Base-by-base conservation (phyloP, 2,329 filamentous ascomycete genomes). In the Alternaria angustiovoidea region DNA sequence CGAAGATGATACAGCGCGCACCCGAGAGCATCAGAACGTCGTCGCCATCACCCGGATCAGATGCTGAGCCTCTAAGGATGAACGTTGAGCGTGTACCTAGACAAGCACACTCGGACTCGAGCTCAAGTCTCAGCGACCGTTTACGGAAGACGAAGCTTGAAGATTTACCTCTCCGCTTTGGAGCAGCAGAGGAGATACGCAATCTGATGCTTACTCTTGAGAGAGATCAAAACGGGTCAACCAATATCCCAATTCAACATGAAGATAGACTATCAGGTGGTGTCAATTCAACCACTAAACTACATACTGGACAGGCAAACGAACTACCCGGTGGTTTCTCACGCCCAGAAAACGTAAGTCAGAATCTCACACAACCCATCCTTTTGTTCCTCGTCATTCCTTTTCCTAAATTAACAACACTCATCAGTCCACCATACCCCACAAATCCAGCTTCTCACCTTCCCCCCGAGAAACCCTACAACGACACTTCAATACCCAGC, bases 81-180 rank as follows among this genome's bases (percentile, higher is more conserved):
- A 5, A 32, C 5, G 11, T 12, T 5, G 16, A 32, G 8, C n/a
- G 9, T 30, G 26, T 16, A 5, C 26, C 16, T 0, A 24, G 20
- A 18, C 18, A 49, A 38, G 12, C 32, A 3, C 46, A 38, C 1
- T 54, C 56, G 6, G 36, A 43, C 2, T 59, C 56, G 2, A 30
- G 51, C 4, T 54, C 56, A 11, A 59, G 42, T 44, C 56, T 59
- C 20, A 24, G 22, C 8, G 56, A 54, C 20, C 56, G 56, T 11
- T 34, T 59, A 0, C 43, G 43, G 28, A 9, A 36, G 11, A 60
- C 53, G 7, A 39, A 18, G 20, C 46, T 51, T 11, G 53, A 57
- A 51, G 53, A 57, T 28, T 5, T 60, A 8, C 46, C 39, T 46
- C 34, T 60, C 12, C 53, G 22, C 16, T 46, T 26, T 7, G 47